Conservation (phyloP, 2,329 filamentous ascomycete genomes). For the Stagonosporopsis chrysanthemi region DNA sequence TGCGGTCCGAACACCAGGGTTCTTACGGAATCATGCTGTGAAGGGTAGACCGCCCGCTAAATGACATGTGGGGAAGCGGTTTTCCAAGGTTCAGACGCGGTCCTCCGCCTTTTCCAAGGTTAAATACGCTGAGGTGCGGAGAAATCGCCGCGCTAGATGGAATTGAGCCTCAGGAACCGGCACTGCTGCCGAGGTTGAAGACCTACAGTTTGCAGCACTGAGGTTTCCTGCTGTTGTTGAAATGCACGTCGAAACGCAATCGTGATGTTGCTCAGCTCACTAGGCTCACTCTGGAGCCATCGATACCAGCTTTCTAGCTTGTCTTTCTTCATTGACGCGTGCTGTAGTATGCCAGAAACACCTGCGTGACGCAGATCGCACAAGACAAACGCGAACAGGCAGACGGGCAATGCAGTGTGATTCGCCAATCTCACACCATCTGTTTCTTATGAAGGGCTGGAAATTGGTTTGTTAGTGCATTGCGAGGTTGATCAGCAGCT, state of each 20-base stretch:
- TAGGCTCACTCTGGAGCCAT: background rate
- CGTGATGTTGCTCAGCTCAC: too few species aligned
- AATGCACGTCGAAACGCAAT: background rate
- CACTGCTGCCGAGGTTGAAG: conserved; percentile 13
- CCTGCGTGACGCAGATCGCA: background rate
- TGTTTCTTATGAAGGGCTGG: background rate
- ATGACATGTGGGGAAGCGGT: conserved; percentile 4
- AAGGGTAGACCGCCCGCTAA: conserved; percentile 12
- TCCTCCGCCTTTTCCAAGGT: conserved; percentile 6
- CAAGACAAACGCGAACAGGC: background rate
- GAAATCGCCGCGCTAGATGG: conserved; percentile 16
- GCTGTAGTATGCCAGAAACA: too few species aligned
- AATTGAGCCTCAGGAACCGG: conserved; percentile 20
- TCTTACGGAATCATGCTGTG: conserved; percentile 6
- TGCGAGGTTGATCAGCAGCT: background rate
- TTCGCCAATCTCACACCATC: too few species aligned
- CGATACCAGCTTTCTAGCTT: background rate
- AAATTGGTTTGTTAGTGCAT: background rate
- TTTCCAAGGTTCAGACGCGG: conserved; percentile 7
- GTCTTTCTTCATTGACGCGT: background rate
- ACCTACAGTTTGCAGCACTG: background rate
- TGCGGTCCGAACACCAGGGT: conserved; percentile 25
- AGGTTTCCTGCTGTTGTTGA: background rate
- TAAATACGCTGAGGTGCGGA: conserved; percentile 7
- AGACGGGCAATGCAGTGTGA: background rate